A percentile compares a stretch with the other conserved stretches of the same genome.
These are phyloP conservation scores for Sporisorium scitamineum DNA, from an alignment of 1,284 basidiomycete genomes.

Conservation along the genomic window DNA sequence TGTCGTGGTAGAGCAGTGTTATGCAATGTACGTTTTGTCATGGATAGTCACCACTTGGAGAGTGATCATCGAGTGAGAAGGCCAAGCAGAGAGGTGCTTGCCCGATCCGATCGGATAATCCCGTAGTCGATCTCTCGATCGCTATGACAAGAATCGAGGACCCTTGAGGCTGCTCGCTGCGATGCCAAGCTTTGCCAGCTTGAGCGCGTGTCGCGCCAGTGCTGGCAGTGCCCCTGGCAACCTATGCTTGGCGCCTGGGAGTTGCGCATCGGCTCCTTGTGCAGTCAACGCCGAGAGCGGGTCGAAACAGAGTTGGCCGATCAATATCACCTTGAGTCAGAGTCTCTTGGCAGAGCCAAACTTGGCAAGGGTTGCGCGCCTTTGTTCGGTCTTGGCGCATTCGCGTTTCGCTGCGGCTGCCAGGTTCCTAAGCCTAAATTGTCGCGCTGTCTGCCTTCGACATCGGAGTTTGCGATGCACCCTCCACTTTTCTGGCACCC, in stretches of 20 bases:
- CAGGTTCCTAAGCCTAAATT: too few relatives aligned
- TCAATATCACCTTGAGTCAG: not conserved
- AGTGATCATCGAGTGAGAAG: not conserved
- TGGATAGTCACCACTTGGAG: not conserved
- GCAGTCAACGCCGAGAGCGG: not conserved
- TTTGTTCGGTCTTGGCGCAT: constrained; percentile 1
- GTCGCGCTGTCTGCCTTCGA: too few relatives aligned
- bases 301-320: not conserved
- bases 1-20: not conserved
- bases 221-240: not conserved
- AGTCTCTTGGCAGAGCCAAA: not conserved
- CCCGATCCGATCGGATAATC: not conserved
- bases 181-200: too few relatives aligned
- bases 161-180: not conserved
- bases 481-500: too few relatives aligned
- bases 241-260: not conserved
- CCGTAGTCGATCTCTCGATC: not conserved
- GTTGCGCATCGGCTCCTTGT: not conserved
- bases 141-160: not conserved
- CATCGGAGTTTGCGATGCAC: too few relatives aligned
- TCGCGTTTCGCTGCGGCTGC: not conserved
- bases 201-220: too few relatives aligned
- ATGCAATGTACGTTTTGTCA: not conserved
- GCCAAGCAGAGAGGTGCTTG: not conserved
- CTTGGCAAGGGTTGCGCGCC: not conserved